Evolutionary conservation across 306 rosid species (phyloP).

Genomic region (Medicago truncatula): MtrunA17r5.0-ANR NC_053047.1:5567501-5568000

Average conservation of each 20-base stretch:
- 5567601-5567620: too few relatives aligned
- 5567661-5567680: not conserved
- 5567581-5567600: too few relatives aligned
- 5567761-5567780: constrained; percentile 6
- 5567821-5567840: constrained; percentile 12
- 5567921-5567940: not conserved
- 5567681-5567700: not conserved
- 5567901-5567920: not conserved
- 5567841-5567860: not conserved
- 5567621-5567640: too few relatives aligned
- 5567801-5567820: constrained; percentile 26
- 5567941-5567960: not conserved
- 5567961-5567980: not conserved
- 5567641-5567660: not conserved
- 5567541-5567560: too few relatives aligned
- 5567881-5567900: not conserved
- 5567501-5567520: too few relatives aligned
- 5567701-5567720: too few relatives aligned
- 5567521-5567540: too few relatives aligned
- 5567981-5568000: too few relatives aligned
- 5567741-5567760: constrained; percentile 25
- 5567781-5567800: not conserved
- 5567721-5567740: constrained; percentile 7
- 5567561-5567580: too few relatives aligned
- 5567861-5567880: not conserved